phyloP scores from a whole-genome alignment of 306 rosid genomes.

The Medicago truncatula region MtrunA17r5.0-ANR NC_053045.1:61168001-61168500 shows the following conservation, averaged over 20 bases:
- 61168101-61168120: constrained; percentile 4
- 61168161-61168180: constrained; percentile 33
- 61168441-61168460: constrained; percentile 70
- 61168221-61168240: constrained; percentile 83
- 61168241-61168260: constrained; percentile 85
- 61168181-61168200: constrained; percentile 41
- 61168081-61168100: constrained; percentile 14
- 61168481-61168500: constrained; percentile 4
- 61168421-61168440: constrained; percentile 85
- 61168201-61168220: constrained; percentile 37
- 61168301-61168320: constrained; percentile 70
- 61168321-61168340: constrained; percentile 75
- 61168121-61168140: constrained; percentile 10
- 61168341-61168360: constrained; percentile 83
- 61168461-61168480: not conserved
- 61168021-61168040: constrained; percentile 89
- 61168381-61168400: constrained; percentile 81
- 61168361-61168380: constrained; percentile 91
- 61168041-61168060: constrained; percentile 38
- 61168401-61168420: constrained; percentile 86
- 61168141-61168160: constrained; percentile 23
- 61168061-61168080: constrained; percentile 3
- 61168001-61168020: constrained; percentile 96
- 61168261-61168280: constrained; percentile 69
- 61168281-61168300: constrained; percentile 79